Conservation (phyloP, 805 yeast species). For the Wickerhamiella cacticola region DNA sequence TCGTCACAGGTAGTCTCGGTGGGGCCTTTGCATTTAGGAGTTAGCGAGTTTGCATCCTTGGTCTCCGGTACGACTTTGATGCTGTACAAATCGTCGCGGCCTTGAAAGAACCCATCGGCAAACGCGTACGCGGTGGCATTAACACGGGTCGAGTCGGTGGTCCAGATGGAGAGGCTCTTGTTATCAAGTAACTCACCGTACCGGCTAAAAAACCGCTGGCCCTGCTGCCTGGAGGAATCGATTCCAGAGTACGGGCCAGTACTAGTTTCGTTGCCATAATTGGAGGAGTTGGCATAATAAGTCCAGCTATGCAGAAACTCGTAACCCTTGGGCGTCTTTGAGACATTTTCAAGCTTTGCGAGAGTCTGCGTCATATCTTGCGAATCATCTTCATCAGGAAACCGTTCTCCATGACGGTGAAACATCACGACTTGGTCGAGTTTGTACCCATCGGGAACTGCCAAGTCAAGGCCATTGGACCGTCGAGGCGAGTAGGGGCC, state of each 20-base stretch:
- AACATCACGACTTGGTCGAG: constrained; percentile 40
- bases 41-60: constrained; percentile 43
- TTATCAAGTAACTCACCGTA: constrained; percentile 35
- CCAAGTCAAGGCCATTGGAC: constrained; percentile 40
- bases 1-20: constrained; percentile 6
- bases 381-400: constrained; percentile 25
- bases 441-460: constrained; percentile 36
- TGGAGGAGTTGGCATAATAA: constrained; percentile 29
- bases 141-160: constrained; percentile 23
- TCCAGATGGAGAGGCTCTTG: constrained; percentile 35
- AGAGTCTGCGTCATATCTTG: constrained; percentile 22
- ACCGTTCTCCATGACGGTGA: constrained; percentile 46
- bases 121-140: constrained; percentile 44
- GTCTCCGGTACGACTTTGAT: constrained; percentile 32
- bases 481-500: constrained; percentile 40
- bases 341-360: constrained; percentile 11
- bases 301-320: constrained; percentile 19
- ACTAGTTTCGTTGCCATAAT: constrained; percentile 33
- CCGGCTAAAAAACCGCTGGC: constrained; percentile 34
- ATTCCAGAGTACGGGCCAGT: constrained; percentile 40
- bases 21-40: constrained; percentile 30
- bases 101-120: constrained; percentile 48
- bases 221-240: constrained; percentile 35
- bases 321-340: constrained; percentile 16
- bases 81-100: constrained; percentile 31